phyloP scores from a whole-genome alignment of 164 flowering plant species.

The Cinnamomum micranthum region DNA sequence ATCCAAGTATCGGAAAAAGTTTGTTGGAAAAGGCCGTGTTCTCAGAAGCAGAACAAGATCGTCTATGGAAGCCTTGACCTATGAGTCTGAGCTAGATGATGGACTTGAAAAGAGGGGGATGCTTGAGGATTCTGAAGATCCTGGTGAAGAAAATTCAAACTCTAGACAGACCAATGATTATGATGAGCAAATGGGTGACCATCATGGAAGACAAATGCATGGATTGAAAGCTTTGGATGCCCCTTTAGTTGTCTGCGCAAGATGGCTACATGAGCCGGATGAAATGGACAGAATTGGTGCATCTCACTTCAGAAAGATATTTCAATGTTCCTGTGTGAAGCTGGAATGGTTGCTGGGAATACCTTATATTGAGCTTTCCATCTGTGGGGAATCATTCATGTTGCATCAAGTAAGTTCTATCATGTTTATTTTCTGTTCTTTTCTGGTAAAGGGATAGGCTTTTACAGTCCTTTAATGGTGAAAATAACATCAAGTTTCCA shows the following conservation, averaged over 20 bases:
- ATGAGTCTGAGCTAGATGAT: slow-evolving; percentile 35
- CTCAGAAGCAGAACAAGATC: slow-evolving; percentile 18
- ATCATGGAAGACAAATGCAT: slow-evolving; percentile 10
- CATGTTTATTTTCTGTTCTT: background rate
- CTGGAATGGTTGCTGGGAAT: slow-evolving; percentile 47
- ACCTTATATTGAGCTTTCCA: slow-evolving; percentile 61
- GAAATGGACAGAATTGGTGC: slow-evolving; percentile 63
- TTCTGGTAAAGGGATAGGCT: background rate
- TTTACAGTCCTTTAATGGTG: background rate
- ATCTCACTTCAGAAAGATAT: slow-evolving; percentile 81
- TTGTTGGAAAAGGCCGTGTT: slow-evolving; percentile 14
- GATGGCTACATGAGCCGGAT: slow-evolving; percentile 87
- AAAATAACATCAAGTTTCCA: background rate
- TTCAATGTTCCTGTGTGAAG: slow-evolving; percentile 61
- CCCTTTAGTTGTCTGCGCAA: slow-evolving; percentile 41
- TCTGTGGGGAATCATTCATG: slow-evolving; percentile 95
- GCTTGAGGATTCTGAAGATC: slow-evolving; percentile 16
- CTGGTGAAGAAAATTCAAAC: slow-evolving; percentile 11
- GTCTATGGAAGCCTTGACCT: slow-evolving; percentile 19
- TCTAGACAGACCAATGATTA: slow-evolving; percentile 10
- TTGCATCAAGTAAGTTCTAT: slow-evolving; percentile 72
- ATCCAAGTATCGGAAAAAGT: slow-evolving; percentile 61
- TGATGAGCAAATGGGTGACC: slow-evolving; percentile 20
- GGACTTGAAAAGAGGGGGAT: slow-evolving; percentile 21
- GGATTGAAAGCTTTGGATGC: slow-evolving; percentile 18